phyloP scores from a whole-genome alignment of 805 yeast genomes.

The Hanseniaspora osmophila region DNA sequence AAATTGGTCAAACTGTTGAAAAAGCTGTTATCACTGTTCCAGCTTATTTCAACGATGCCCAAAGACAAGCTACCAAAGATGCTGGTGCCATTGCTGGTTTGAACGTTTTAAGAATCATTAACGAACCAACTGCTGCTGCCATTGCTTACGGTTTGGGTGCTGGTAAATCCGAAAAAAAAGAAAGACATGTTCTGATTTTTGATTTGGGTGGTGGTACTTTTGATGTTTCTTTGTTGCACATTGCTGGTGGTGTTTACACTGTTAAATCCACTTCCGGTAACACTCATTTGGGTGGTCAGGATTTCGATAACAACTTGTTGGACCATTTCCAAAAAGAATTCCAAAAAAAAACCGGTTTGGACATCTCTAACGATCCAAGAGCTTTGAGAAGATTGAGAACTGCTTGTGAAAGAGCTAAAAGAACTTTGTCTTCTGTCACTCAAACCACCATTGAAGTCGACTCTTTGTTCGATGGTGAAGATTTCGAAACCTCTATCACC shows the following conservation, averaged over 20 bases:
- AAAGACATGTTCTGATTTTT: conserved; percentile 81
- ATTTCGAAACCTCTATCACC: conserved; percentile 83
- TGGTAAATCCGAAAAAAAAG: conserved; percentile 54
- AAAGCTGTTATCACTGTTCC: conserved; percentile 70
- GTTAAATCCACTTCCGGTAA: conserved; percentile 98
- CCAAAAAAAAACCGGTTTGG: conserved; percentile 88
- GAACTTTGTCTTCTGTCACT: conserved; percentile 91
- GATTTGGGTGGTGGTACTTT: conserved; percentile 98
- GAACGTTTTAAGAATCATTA: conserved; percentile 62
- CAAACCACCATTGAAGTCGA: conserved; percentile 95
- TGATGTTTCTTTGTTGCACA: conserved; percentile 86
- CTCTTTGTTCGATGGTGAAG: conserved; percentile 90
- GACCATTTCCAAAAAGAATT: conserved; percentile 87
- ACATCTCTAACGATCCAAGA: conserved; percentile 81
- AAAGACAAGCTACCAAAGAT: conserved; percentile 72
- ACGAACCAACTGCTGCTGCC: conserved; percentile 92
- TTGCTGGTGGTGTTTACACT: conserved; percentile 92
- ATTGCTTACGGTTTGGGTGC: conserved; percentile 98
- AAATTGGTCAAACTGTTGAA: conserved; percentile 55
- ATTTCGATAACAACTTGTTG: conserved; percentile 90
- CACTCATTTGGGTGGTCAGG: conserved; percentile 99
- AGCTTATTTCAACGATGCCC: conserved; percentile 70
- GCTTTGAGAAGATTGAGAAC: conserved; percentile 97
- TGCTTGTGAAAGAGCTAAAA: conserved; percentile 98
- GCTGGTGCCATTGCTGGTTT: conserved; percentile 73